Evolutionary conservation across 441 rosid genomes (phyloP).

Genomic region (Melastoma candidum): DNA sequence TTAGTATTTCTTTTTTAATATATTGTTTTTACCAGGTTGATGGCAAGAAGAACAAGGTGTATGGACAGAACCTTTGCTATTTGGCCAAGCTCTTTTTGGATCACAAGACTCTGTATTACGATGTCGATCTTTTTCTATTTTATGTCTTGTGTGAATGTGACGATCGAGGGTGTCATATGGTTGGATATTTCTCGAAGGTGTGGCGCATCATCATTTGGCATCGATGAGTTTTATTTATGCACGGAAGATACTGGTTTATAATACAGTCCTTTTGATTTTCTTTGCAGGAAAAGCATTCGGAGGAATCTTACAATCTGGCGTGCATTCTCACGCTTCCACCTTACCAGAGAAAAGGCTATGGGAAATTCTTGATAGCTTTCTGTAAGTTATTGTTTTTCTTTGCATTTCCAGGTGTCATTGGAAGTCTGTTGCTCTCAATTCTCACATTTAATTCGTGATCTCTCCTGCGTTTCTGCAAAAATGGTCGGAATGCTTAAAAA

Average conservation of each 20-base stretch:
- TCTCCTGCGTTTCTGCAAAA: too few species aligned
- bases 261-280: too few species aligned
- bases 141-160: constrained; percentile 94
- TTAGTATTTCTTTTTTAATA: neutral
- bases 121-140: constrained; percentile 90
- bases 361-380: constrained; percentile 94
- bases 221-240: too few species aligned
- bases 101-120: constrained; percentile 98
- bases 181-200: constrained; percentile 97
- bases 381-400: constrained; percentile 41
- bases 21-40: constrained; percentile 56
- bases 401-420: too few species aligned
- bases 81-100: constrained; percentile 95
- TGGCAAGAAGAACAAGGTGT: constrained; percentile 97
- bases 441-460: too few species aligned
- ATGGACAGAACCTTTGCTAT: constrained; percentile 97
- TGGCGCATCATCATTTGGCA: too few species aligned
- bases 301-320: constrained; percentile 96
- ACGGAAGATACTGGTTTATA: neutral
- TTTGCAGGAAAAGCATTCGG: constrained; percentile 94
- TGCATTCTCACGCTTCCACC: constrained; percentile 99
- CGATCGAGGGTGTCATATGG: constrained; percentile 99
- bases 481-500: too few species aligned
- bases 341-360: constrained; percentile 99
- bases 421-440: too few species aligned